A percentile compares a stretch with the other conserved stretches of the same genome.
These are phyloP conservation scores for Rhodotorula sp. DNA, from an alignment of 1,284 basidiomycete genomes.

Conservation along the genomic window DNA sequence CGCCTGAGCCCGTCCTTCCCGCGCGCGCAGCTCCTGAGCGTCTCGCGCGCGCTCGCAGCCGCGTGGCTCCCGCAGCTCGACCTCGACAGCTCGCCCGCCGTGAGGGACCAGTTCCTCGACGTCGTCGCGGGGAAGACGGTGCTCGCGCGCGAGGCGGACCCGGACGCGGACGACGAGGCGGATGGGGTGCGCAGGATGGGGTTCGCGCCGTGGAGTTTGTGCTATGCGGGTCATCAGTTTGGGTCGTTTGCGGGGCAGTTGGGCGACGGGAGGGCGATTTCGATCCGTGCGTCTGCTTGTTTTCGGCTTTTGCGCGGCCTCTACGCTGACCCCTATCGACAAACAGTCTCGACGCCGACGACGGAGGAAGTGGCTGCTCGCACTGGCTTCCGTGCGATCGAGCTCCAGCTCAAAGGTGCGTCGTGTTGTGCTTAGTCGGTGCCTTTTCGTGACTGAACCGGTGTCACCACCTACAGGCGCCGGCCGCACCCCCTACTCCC, in stretches of 20 bases:
- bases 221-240: conserved; percentile 59
- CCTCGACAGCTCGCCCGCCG: conserved; percentile 62
- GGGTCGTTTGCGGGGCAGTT: conserved; percentile 63
- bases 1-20: conserved; percentile 34
- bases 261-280: conserved; percentile 91
- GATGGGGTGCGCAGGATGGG: conserved; percentile 49
- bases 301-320: too few relatives aligned
- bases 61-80: conserved; percentile 84
- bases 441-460: background rate
- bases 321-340: conserved; percentile 16
- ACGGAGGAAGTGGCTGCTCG: conserved; percentile 51
- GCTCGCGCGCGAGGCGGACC: conserved; percentile 58
- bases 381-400: conserved; percentile 51
- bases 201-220: conserved; percentile 83
- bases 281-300: conserved; percentile 63
- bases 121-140: conserved; percentile 76
- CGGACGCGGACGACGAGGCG: conserved; percentile 45
- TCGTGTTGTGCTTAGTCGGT: background rate
- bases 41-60: conserved; percentile 64
- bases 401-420: conserved; percentile 77
- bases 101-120: conserved; percentile 71
- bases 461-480: conserved; percentile 57
- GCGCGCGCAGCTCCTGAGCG: conserved; percentile 63
- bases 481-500: conserved; percentile 90
- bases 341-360: conserved; percentile 30